phyloP scores from a whole-genome alignment of 2,329 filamentous ascomycete genomes.

The Nothopassalora personata region DNA sequence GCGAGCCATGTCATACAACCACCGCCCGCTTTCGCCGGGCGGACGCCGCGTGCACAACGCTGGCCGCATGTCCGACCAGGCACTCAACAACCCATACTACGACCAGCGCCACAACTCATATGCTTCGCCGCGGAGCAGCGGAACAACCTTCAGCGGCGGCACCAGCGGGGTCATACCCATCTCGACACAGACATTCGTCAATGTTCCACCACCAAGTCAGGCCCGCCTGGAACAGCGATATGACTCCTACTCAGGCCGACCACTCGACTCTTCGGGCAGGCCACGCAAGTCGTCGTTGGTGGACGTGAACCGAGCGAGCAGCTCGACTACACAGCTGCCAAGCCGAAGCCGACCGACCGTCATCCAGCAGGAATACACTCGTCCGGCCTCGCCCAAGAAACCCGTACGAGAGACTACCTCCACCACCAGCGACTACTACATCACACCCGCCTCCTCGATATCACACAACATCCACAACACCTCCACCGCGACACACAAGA shows the following conservation, averaged over 20 bases:
- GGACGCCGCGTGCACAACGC: slow-evolving; percentile 32
- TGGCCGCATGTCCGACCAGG: slow-evolving; percentile 27
- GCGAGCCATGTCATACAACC: slow-evolving; percentile 29
- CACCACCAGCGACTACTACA: slow-evolving; percentile 30
- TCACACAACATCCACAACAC: slow-evolving; percentile 26
- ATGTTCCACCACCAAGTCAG: slow-evolving; percentile 19
- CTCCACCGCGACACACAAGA: slow-evolving; percentile 39
- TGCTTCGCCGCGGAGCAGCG: slow-evolving; percentile 30
- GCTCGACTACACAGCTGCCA: slow-evolving; percentile 22
- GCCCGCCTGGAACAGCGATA: slow-evolving; percentile 30
- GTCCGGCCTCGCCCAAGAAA: slow-evolving; percentile 40
- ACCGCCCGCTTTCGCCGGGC: slow-evolving; percentile 33
- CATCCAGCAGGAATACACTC: slow-evolving; percentile 29
- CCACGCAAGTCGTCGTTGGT: slow-evolving; percentile 40
- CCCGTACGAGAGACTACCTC: slow-evolving; percentile 30
- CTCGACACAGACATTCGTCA: slow-evolving; percentile 33
- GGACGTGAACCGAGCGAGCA: slow-evolving; percentile 32
- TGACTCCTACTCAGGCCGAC: slow-evolving; percentile 43
- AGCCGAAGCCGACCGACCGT: slow-evolving; percentile 33
- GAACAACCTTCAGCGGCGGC: slow-evolving; percentile 16
- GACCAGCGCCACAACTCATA: slow-evolving; percentile 25
- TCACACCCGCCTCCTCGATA: slow-evolving; percentile 30
- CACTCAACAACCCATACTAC: slow-evolving; percentile 30
- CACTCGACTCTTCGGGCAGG: slow-evolving; percentile 12
- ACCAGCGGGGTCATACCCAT: slow-evolving; percentile 33